phyloP scores from a whole-genome alignment of 768 basidiomycete genomes.

The Leccinellum rugosiceps region DNA sequence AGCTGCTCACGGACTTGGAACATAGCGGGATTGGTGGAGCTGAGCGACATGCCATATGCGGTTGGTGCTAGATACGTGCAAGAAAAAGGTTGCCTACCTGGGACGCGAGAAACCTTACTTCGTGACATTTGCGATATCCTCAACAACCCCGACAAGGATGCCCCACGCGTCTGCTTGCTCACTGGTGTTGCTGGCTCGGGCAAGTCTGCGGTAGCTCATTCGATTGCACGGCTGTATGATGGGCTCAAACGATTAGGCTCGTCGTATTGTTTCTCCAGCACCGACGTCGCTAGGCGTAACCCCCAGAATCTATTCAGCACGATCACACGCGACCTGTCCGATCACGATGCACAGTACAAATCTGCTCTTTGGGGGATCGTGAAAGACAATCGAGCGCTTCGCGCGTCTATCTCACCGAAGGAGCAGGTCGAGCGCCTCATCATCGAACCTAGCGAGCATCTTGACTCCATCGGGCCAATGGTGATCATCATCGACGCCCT shows the following conservation, averaged over 20 bases:
- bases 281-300: not conserved
- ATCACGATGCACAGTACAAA: not conserved
- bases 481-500: no score
- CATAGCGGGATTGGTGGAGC: not conserved
- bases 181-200: not conserved
- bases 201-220: not conserved
- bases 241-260: not conserved
- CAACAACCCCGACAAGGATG: not conserved
- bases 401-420: not conserved
- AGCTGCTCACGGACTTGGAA: not conserved
- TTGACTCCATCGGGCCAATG: no score
- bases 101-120: not conserved
- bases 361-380: not conserved
- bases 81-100: not conserved
- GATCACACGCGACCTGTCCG: not conserved
- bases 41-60: not conserved
- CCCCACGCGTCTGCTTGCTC: not conserved
- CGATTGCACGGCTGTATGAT: not conserved
- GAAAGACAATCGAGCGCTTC: not conserved
- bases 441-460: no score
- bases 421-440: not conserved
- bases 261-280: not conserved
- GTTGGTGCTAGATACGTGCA: not conserved
- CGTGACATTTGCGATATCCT: not conserved
- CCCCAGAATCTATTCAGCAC: not conserved